These are phyloP conservation scores for Cordyceps tenuipes DNA, from an alignment of 2,329 filamentous ascomycete genomes.

Conservation along the genomic window DNA sequence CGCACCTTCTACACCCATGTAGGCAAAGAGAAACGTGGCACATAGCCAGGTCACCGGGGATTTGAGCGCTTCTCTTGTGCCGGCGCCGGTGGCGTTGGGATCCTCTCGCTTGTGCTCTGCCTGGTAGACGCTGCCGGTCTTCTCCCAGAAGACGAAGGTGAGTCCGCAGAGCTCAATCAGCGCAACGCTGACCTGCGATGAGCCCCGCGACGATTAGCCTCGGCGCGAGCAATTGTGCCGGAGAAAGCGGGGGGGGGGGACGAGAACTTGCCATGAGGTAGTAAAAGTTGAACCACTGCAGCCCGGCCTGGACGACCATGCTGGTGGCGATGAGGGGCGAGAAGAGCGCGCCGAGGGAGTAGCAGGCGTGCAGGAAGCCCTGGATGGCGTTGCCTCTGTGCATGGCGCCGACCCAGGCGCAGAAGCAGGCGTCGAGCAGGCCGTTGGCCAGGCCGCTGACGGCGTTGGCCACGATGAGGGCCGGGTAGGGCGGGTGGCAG, in stretches of 20 bases:
- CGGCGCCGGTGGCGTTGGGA: conserved; percentile 20
- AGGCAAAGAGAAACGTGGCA: conserved; percentile 61
- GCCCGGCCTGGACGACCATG: conserved; percentile 50
- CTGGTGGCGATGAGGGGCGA: conserved; percentile 57
- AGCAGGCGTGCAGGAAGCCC: conserved; percentile 57
- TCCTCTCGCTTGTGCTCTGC: conserved; percentile 24
- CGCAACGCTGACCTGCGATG: conserved; percentile 34
- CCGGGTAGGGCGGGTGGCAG: conserved; percentile 56
- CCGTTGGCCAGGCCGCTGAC: conserved; percentile 62
- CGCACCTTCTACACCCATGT: conserved; percentile 60
- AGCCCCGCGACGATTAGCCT: background rate
- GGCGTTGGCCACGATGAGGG: conserved; percentile 53
- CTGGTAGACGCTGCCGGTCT: conserved; percentile 46
- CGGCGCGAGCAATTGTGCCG: background rate
- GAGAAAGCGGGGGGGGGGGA: no score
- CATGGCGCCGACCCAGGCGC: conserved; percentile 53
- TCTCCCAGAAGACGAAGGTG: conserved; percentile 49
- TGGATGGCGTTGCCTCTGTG: conserved; percentile 59
- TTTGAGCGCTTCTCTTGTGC: conserved; percentile 31
- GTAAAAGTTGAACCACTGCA: conserved; percentile 62
- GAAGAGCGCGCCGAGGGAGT: conserved; percentile 56
- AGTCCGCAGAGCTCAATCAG: conserved; percentile 47
- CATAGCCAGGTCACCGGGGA: conserved; percentile 56
- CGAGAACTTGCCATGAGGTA: conserved; percentile 55
- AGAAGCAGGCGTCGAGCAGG: conserved; percentile 44